Evolutionary conservation across 2,329 filamentous ascomycete genomes (phyloP), one percentile per base, ranked within the genome.

Genomic region (Alternaria triticimaculans): DNA sequence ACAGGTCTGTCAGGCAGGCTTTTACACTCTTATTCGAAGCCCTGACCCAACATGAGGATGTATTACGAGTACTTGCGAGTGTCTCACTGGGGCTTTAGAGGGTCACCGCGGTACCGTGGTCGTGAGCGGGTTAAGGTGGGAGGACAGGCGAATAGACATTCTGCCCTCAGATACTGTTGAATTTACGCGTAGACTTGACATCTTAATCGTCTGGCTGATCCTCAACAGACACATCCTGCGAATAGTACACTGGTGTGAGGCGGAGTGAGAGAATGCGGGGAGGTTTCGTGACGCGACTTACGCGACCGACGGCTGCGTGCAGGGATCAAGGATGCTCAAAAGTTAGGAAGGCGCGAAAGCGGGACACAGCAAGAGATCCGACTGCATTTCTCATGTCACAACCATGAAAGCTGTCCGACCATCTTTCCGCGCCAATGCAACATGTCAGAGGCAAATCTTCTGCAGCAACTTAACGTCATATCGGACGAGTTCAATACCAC

Each of bases 401-500:
- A 53, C 46, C 4, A 63, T 63, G 61, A 60, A 58, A 59, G 61
- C 65, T 8, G 60, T 73, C 12, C 67, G 60, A 44, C 61, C 62
- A 53, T 66, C 69, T 57, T 58, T 72, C 5, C 46, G 62, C 59
- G 69, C 61, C 37, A 73, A 71, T 48, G 56, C 65, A 30, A 49
- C 58, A 9, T 63, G 62, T 48, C 62, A 66, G n/a, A 58, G 51
- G 54, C 64, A 46, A 7, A 33, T 61, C 5, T 58, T 67, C 21
- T 53, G 63, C 25, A 26, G 15, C 25, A 15, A 7, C 15, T 43
- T 30, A n/a, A 26, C 53, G 43, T 25, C 44, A 15, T n/a, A 48
- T 26, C 68, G 58, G 14, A 28, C 65, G 15, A 66, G 26, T 75
- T 76, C 68, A 79, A 78, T 63, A 80, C 80, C 80, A 78, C 51